Evolutionary conservation across 1,284 basidiomycete genomes (phyloP), one percentile per base, ranked within the genome.

Genomic region (Xanthoconium separans): DNA sequence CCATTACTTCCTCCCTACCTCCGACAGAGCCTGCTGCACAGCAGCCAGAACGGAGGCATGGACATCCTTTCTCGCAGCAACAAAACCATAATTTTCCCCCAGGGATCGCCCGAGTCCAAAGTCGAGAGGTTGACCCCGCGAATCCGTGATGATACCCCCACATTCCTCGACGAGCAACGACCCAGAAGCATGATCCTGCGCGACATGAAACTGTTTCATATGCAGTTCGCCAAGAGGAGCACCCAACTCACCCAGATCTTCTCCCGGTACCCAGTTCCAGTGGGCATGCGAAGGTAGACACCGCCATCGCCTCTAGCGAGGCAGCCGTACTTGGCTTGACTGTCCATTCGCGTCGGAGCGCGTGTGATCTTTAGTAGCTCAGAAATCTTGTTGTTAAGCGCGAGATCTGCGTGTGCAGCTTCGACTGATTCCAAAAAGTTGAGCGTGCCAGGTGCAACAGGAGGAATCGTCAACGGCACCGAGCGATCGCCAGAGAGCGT

Each of bases 321-420:
- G 64, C 87, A 88, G 31, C 89, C 87, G 65, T 99, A 99, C 75
- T 99, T 99, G 9, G 95, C 95, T 73, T 98, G 96, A 69, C 91
- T 94, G 71, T 99, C 97, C 94, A 99, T 98, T n/a, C 15, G 36
- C 15, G 89, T 78, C 41, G 91, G 82, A 18, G 79, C 67, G 31
- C 80, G 75, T 11, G 83, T 83, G 55, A 96, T 83, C 15, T 81
- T 81, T 29, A 98, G 77, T 4, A 89, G 65, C 49, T 36, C 36
- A 10, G 36, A 36, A 6, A 36, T 36, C n/a, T 16, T 36, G 36
- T 36, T 36, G 16, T 36, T 36, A 10, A 36, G 9, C 36, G 36
- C 36, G 9, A 36, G 36, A 16, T 36, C 36, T 16, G 36, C 36
- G 16, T 36, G 36, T 16, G 36, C 36, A 18, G 36, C 36, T 71